Base-by-base conservation (phyloP, 169 alveolate species). In the Amoebophrya sp. region DNA sequence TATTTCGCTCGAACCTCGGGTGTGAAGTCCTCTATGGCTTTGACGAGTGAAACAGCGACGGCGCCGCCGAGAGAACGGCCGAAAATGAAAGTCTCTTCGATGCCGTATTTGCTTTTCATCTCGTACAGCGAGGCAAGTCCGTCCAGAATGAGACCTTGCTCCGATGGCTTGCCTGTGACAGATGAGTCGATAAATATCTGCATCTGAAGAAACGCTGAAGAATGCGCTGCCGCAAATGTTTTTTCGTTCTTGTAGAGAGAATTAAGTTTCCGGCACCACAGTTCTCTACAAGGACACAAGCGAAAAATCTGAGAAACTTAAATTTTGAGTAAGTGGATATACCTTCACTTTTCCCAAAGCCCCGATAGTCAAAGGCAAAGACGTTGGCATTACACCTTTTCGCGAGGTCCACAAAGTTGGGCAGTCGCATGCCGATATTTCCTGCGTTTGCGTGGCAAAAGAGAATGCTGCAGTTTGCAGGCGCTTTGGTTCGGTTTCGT, bases 391-490 rank as follows among this genome's bases (percentile, higher is more conserved):
- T n/a, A 3, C 38, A 25, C 83, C 18, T 66, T 2, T n/a, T 66
- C 32, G 35, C 83, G 29, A 66, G 83, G 12, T 66, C 83, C 18
- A n/a, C 83, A 25, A 66, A 66, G 35, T 66, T 66, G 29, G 83
- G 83, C 32, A 66, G 83, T 66, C 83, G 29, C 83, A 66, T 66
- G 32, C 83, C 83, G 35, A 66, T 66, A 25, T 66, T 66, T 25
- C 83, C 83, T 25, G 83, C 83, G 83, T 66, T 66, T n/a, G 83
- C 83, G 35, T 66, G 83, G 18, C 83, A 66, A n/a, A 66, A 66
- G 39, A 66, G 35, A 0, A 66, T 7, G 2, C 32, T n/a, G n/a
- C n/a, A n/a, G n/a, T n/a, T n/a, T n/a, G n/a, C n/a, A n/a, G n/a
- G n/a, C n/a, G n/a, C n/a, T n/a, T n/a, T n/a, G n/a, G n/a, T n/a